These are phyloP conservation scores for Mucor ambiguus DNA, from an alignment of 371 early-diverging fungal genomes.

Conservation along the genomic window DNA sequence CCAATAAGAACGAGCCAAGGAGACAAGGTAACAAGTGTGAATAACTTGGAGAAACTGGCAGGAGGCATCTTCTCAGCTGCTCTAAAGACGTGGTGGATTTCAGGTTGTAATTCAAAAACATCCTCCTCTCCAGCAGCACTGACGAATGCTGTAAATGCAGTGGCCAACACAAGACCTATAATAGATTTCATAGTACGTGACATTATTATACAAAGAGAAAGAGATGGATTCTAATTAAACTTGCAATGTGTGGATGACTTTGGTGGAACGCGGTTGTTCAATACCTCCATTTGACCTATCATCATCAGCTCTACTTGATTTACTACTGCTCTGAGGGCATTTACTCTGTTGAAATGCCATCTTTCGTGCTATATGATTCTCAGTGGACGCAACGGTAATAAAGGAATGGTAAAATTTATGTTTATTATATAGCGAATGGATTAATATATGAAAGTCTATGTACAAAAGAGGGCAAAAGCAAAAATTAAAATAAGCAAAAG, in stretches of 20 bases:
- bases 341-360: neutral
- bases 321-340: neutral
- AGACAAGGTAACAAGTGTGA: conserved; percentile 57
- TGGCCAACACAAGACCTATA: neutral
- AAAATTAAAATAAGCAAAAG: conserved; percentile 3
- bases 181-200: conserved; percentile 10
- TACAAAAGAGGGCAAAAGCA: neutral
- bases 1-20: conserved; percentile 67
- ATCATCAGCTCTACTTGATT: neutral
- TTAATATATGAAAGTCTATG: neutral
- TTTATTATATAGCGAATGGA: neutral
- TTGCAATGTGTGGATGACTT: neutral
- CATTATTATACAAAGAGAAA: conserved; percentile 4
- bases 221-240: neutral
- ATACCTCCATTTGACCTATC: neutral
- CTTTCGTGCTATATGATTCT: neutral
- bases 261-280: neutral
- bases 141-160: conserved; percentile 12
- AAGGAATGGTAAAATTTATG: neutral
- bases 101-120: conserved; percentile 55
- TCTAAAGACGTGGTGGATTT: conserved; percentile 73
- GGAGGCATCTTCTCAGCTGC: conserved; percentile 65
- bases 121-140: conserved; percentile 51
- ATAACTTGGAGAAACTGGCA: conserved; percentile 56
- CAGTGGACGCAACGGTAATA: neutral